Evolutionary conservation across 2,329 filamentous ascomycete species (phyloP), one percentile per base, ranked within the genome.

Genomic region (Botryotinia convoluta): DNA sequence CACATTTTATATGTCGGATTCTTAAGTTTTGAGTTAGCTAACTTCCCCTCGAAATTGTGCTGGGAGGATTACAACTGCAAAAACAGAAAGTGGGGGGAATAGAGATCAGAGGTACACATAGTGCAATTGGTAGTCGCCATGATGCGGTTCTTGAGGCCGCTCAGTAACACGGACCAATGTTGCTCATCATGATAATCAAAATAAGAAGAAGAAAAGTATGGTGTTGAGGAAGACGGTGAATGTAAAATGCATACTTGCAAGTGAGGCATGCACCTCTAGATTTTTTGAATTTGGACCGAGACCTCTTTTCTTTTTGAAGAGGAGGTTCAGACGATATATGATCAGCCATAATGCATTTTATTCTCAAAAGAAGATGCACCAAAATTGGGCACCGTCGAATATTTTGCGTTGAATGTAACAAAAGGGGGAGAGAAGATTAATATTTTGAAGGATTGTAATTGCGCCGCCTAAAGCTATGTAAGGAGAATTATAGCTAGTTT

Each of bases 161-260:
- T 95, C 92, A 89, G 93, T 90, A 95, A 96, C 92, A 95, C 92
- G 93, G 93, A 95, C 93, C 92, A 95, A 95, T 90, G 87, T 87
- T 88, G 92, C 87, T 95, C 92, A 94, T 95, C 92, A 92, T 87
- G 79, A 80, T 82, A 77, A 12, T 67, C 78, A 4, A 20, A 37
- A 16, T 37, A 29, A 54, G 29, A n/a, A 64, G 4, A 16, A 6
- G 8, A 39, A 1, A 39, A 22, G 20, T 63, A 57, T 65, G 42
- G 22, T 14, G 22, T 44, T 26, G 37, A 67, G 44, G n/a, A 35
- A 37, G 42, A n/a, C 14, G 8, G 42, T n/a, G 26, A 35, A 48
- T 39, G 32, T 29, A 48, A 45, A 20, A 63, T 44, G 64, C 59
- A 39, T 71, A 71, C 69, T 71, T 71, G 59, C 69, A 71, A 51